A percentile compares a stretch with the other conserved stretches of the same genome.
Evolutionary conservation across 1,284 basidiomycete genomes (phyloP).

Genomic region (Wallemia hederae): DNA sequence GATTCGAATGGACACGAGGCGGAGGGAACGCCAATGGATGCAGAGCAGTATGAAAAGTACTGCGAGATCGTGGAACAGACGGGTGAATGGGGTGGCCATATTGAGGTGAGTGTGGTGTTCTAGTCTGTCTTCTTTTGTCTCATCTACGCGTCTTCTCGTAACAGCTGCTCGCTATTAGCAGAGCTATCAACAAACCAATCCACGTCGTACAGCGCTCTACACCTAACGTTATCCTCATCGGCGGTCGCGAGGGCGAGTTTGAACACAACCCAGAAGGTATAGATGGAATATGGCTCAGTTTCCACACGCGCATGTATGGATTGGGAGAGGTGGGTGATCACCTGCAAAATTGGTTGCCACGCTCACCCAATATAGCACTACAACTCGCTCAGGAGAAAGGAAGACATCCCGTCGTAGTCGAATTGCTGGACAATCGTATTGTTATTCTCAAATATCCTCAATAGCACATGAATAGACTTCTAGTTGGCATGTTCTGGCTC

Average conservation of each 20-base stretch:
- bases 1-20: slow-evolving; percentile 22
- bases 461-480: too few species aligned
- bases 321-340: slow-evolving; percentile 46
- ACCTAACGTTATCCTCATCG: slow-evolving; percentile 40
- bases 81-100: slow-evolving; percentile 85
- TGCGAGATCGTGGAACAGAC: slow-evolving; percentile 53
- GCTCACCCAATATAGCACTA: slow-evolving; percentile 31
- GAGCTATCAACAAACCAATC: slow-evolving; percentile 59
- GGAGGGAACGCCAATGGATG: slow-evolving; percentile 40
- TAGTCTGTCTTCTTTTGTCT: slow-evolving; percentile 8
- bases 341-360: neutral
- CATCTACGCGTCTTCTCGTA: neutral
- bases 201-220: slow-evolving; percentile 63
- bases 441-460: neutral
- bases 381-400: slow-evolving; percentile 33
- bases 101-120: slow-evolving; percentile 44
- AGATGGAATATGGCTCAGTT: slow-evolving; percentile 37
- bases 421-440: neutral
- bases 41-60: slow-evolving; percentile 39
- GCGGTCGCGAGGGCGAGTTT: slow-evolving; percentile 26
- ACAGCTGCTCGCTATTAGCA: slow-evolving; percentile 53
- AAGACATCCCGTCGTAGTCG: neutral
- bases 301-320: slow-evolving; percentile 71
- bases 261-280: slow-evolving; percentile 18
- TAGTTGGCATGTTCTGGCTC: too few species aligned